Evolutionary conservation across 371 early-diverging fungal genomes (phyloP).

Genomic region (Conidiobolus coronatus): DNA sequence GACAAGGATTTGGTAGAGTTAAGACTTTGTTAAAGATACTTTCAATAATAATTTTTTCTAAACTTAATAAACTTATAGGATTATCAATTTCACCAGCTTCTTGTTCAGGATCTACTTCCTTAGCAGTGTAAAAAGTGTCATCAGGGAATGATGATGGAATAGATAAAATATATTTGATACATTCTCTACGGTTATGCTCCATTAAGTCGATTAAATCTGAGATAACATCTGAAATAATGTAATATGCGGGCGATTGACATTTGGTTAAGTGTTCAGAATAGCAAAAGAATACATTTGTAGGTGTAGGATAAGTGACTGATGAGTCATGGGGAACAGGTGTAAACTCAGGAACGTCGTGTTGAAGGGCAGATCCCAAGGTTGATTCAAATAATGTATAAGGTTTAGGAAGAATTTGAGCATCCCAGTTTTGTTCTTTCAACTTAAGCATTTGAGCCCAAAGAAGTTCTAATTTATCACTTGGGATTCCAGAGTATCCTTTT

Average conservation of each 20-base stretch:
- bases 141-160: constrained; percentile 27
- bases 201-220: constrained; percentile 53
- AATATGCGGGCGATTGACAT: constrained; percentile 26
- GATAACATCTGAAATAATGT: constrained; percentile 31
- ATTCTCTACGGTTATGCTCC: constrained; percentile 59
- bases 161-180: constrained; percentile 37
- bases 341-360: constrained; percentile 33
- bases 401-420: constrained; percentile 20
- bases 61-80: neutral
- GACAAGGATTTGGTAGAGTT: constrained; percentile 33
- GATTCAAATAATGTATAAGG: constrained; percentile 26
- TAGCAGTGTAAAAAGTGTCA: constrained; percentile 20
- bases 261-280: constrained; percentile 2
- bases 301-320: constrained; percentile 2
- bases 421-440: no score
- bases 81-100: constrained; percentile 9
- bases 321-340: constrained; percentile 6
- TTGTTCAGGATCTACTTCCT: constrained; percentile 6
- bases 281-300: constrained; percentile 7
- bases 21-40: constrained; percentile 39
- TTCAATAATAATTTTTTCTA: constrained; percentile 6
- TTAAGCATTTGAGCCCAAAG: neutral
- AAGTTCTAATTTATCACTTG: neutral
- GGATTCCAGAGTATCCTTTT: constrained; percentile 5
- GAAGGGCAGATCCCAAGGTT: constrained; percentile 24